Evolutionary conservation across 768 basidiomycete species (phyloP).

Genomic region (Phallus indusiatus): DNA sequence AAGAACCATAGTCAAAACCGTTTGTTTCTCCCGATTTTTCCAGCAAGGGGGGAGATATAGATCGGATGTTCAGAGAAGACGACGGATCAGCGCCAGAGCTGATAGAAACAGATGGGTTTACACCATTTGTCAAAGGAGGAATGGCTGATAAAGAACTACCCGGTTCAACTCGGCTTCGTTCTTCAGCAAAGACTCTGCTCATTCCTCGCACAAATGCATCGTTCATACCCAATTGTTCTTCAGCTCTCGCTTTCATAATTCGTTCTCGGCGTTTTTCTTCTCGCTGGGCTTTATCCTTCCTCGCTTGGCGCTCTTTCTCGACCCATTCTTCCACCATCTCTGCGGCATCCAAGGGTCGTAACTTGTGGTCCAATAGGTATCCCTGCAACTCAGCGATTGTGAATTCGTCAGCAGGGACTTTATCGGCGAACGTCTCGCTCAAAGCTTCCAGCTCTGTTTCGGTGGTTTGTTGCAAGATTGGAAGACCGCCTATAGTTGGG

Average conservation of each 20-base stretch:
- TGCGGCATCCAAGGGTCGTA: constrained; percentile 19
- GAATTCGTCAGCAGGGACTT: constrained; percentile 39
- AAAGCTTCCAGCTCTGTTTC: constrained; percentile 17
- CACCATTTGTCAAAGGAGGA: background rate
- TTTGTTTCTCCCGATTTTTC: background rate
- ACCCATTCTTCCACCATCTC: constrained; percentile 32
- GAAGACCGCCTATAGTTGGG: background rate
- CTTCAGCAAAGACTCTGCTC: background rate
- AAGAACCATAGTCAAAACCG: background rate
- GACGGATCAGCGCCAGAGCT: background rate
- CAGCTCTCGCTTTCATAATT: constrained; percentile 21
- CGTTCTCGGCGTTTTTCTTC: constrained; percentile 23
- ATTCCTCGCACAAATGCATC: background rate
- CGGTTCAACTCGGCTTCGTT: background rate
- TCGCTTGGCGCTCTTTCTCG: constrained; percentile 25
- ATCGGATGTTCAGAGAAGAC: background rate
- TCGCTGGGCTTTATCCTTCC: constrained; percentile 23
- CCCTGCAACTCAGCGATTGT: constrained; percentile 56
- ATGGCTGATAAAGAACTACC: background rate
- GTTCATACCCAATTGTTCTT: constrained; percentile 12
- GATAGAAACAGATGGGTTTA: background rate
- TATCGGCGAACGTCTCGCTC: constrained; percentile 31
- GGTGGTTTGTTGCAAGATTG: background rate
- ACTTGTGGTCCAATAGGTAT: constrained; percentile 35
- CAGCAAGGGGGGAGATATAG: no score